These are phyloP conservation scores for Aspergillus texensis DNA, from an alignment of 2,329 filamentous ascomycete species.

Conservation along the genomic window DNA sequence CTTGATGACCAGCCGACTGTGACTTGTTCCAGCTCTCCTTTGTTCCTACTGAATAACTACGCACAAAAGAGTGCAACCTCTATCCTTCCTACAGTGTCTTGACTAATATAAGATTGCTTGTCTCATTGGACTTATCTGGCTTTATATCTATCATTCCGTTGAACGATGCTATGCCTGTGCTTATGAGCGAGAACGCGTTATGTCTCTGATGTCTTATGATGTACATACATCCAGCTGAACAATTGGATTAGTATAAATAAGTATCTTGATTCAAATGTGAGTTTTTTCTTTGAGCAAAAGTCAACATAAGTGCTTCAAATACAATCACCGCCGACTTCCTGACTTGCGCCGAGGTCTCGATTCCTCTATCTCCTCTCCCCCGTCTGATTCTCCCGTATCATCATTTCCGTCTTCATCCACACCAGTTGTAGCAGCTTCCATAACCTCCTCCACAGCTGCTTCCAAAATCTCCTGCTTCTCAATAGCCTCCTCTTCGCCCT, in stretches of 20 bases:
- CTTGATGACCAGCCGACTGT: background rate
- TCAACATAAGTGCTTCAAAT: background rate
- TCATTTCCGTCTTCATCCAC: conserved; percentile 31
- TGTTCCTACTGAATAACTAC: background rate
- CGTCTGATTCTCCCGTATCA: conserved; percentile 24
- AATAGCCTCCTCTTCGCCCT: conserved; percentile 35
- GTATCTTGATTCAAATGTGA: background rate
- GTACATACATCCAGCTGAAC: conserved; percentile 7
- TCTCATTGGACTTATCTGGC: background rate
- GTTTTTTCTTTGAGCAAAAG: background rate
- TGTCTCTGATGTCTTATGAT: conserved; percentile 12
- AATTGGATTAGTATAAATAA: background rate
- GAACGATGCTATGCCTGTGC: conserved; percentile 3
- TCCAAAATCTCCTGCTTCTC: conserved; percentile 35
- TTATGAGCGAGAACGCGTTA: conserved; percentile 7
- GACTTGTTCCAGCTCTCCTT: background rate
- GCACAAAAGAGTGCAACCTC: background rate
- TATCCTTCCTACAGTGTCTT: background rate
- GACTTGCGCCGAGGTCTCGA: background rate
- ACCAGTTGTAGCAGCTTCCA: conserved; percentile 21
- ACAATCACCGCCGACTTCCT: background rate
- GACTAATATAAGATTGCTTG: background rate
- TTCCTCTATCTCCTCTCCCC: conserved; percentile 14
- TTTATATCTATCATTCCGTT: background rate
- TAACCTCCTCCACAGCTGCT: conserved; percentile 31